phyloP scores from a whole-genome alignment of 208 protist genomes.

The Leptomonas pyrrhocoris region DNA sequence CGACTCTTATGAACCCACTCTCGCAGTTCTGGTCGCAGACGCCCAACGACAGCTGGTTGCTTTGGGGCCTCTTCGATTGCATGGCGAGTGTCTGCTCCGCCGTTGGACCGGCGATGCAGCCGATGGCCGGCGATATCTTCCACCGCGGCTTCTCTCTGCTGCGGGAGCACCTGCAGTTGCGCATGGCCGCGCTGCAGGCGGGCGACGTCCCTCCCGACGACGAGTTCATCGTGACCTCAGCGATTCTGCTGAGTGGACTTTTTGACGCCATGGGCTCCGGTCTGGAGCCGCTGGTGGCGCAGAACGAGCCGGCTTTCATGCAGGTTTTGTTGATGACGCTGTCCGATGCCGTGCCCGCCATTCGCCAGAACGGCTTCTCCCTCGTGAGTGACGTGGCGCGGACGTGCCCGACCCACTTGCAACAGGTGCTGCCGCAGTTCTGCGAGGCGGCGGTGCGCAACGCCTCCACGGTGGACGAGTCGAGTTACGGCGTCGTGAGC shows the following conservation, averaged over 20 bases:
- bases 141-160: constrained; percentile 61
- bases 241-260: constrained; percentile 73
- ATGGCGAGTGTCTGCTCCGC: constrained; percentile 76
- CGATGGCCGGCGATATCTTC: constrained; percentile 79
- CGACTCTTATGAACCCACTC: constrained; percentile 58
- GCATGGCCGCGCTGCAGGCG: constrained; percentile 29
- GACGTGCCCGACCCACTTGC: constrained; percentile 55
- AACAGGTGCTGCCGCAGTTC: constrained; percentile 49
- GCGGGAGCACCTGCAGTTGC: constrained; percentile 58
- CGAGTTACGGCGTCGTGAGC: constrained; percentile 62
- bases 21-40: constrained; percentile 69
- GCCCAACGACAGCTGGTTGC: constrained; percentile 67
- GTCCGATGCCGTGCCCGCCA: constrained; percentile 51
- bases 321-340: constrained; percentile 55
- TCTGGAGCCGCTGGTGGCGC: constrained; percentile 63
- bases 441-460: constrained; percentile 56
- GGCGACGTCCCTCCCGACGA: constrained; percentile 56
- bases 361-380: constrained; percentile 79
- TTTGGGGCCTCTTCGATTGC: constrained; percentile 82
- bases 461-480: constrained; percentile 43
- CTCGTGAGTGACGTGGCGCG: constrained; percentile 73
- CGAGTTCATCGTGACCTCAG: constrained; percentile 78
- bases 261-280: constrained; percentile 78
- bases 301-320: constrained; percentile 60
- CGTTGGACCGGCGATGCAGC: constrained; percentile 68